A percentile compares a stretch with the other conserved stretches of the same genome.
phyloP scores from a whole-genome alignment of 768 basidiomycete genomes.

The Leccinum subgranulosum region DNA sequence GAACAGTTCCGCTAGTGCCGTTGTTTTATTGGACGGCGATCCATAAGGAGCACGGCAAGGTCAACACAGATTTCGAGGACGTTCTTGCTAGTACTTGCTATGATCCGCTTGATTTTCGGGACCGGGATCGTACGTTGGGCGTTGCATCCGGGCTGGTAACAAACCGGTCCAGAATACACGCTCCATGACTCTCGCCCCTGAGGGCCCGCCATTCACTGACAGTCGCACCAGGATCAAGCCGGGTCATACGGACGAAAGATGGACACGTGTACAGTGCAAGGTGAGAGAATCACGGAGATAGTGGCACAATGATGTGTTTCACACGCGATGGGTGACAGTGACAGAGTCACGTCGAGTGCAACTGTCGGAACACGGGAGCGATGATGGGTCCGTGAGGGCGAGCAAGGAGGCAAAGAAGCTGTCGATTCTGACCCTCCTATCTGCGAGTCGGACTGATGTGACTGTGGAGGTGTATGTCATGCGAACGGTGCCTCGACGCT shows the following conservation, averaged over 20 bases:
- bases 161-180: background rate
- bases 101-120: background rate
- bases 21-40: background rate
- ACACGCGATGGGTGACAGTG: background rate
- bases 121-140: background rate
- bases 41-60: background rate
- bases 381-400: background rate
- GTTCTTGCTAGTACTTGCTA: background rate
- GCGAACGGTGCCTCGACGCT: background rate
- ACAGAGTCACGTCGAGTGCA: background rate
- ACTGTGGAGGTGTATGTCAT: background rate
- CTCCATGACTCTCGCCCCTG: background rate
- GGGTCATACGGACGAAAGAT: background rate
- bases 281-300: slow-evolving; percentile 1
- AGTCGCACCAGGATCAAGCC: slow-evolving; percentile 1
- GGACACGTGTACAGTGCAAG: slow-evolving; percentile 1
- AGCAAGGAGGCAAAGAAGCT: background rate
- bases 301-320: slow-evolving; percentile 1
- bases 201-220: background rate
- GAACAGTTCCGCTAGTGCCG: background rate
- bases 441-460: background rate
- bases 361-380: background rate
- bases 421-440: background rate
- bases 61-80: background rate
- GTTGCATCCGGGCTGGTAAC: background rate